Conservation (phyloP, 2,329 filamentous ascomycete species). For the Penicillium sp. region DNA sequence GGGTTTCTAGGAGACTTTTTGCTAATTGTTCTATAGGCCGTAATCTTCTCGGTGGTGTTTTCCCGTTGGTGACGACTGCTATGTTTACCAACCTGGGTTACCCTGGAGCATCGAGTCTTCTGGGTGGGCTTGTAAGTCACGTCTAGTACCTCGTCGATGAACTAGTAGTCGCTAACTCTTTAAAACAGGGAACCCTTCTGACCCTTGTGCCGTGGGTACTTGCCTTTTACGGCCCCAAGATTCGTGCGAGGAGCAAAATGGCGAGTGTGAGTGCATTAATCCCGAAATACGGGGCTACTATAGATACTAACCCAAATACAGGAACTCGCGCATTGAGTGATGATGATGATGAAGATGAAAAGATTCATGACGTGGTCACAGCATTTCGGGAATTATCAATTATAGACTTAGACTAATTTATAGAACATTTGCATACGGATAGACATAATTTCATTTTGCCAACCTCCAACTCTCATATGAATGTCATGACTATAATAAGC, state of each 20-base stretch:
- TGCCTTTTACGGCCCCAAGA: conserved; percentile 76
- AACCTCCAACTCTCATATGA: neutral
- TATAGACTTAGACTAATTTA: conserved; percentile 19
- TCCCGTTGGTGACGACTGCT: conserved; percentile 75
- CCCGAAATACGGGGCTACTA: neutral
- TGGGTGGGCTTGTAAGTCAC: conserved; percentile 71
- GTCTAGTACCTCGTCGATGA: neutral
- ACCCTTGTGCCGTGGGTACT: conserved; percentile 88
- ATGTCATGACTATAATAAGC: no score
- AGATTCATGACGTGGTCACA: neutral
- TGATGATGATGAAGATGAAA: neutral
- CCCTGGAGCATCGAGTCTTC: conserved; percentile 71
- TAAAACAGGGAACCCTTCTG: conserved; percentile 57
- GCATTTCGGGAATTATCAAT: neutral
- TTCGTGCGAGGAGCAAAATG: conserved; percentile 77
- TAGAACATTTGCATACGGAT: conserved; percentile 14
- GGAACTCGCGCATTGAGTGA: conserved; percentile 29
- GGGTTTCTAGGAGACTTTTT: neutral
- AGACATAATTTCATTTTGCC: conserved; percentile 3
- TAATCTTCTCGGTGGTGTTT: conserved; percentile 80
- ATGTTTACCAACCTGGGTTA: conserved; percentile 77
- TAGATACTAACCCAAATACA: conserved; percentile 16
- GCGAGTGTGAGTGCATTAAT: conserved; percentile 60
- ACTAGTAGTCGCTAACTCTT: conserved; percentile 16
- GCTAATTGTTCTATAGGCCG: conserved; percentile 51